Evolutionary conservation across 2,329 filamentous ascomycete species (phyloP).

Genomic region (Aspergillus niger): DNA sequence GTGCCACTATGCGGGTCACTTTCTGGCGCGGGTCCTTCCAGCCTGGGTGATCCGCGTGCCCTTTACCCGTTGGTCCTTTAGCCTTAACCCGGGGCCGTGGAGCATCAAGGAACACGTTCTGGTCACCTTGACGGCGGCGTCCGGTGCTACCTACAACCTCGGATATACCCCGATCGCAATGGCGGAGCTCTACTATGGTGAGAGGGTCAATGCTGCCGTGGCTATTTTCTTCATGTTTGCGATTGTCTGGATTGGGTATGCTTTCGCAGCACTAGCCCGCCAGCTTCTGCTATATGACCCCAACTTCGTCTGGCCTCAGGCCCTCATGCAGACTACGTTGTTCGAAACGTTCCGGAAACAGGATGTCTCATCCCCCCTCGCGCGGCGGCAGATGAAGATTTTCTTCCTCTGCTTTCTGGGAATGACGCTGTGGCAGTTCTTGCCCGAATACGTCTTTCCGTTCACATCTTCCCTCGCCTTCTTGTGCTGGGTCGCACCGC

Average conservation of each 20-base stretch:
- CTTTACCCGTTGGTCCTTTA: slow-evolving; percentile 53
- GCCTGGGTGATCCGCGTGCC: slow-evolving; percentile 51
- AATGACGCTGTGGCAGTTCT: slow-evolving; percentile 62
- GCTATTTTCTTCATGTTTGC: slow-evolving; percentile 63
- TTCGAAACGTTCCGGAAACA: slow-evolving; percentile 57
- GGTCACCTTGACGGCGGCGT: slow-evolving; percentile 57
- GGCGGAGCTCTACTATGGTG: slow-evolving; percentile 60
- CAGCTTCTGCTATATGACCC: slow-evolving; percentile 62
- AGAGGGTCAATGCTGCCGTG: slow-evolving; percentile 55
- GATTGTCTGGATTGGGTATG: slow-evolving; percentile 61
- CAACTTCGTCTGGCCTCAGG: slow-evolving; percentile 57
- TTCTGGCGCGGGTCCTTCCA: slow-evolving; percentile 56
- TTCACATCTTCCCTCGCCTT: slow-evolving; percentile 63
- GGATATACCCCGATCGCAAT: slow-evolving; percentile 57
- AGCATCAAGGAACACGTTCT: slow-evolving; percentile 62
- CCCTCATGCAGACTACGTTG: slow-evolving; percentile 58
- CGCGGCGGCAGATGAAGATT: slow-evolving; percentile 57
- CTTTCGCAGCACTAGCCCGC: slow-evolving; percentile 59
- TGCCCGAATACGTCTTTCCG: slow-evolving; percentile 63
- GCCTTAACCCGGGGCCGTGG: slow-evolving; percentile 59
- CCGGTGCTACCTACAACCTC: slow-evolving; percentile 56
- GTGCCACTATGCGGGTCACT: slow-evolving; percentile 56
- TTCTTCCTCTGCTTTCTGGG: slow-evolving; percentile 58
- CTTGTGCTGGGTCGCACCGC: slow-evolving; percentile 64
- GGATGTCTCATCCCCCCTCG: slow-evolving; percentile 51